Base-by-base conservation (phyloP, 2,329 filamentous ascomycete genomes). In the Botrytis elliptica region DNA sequence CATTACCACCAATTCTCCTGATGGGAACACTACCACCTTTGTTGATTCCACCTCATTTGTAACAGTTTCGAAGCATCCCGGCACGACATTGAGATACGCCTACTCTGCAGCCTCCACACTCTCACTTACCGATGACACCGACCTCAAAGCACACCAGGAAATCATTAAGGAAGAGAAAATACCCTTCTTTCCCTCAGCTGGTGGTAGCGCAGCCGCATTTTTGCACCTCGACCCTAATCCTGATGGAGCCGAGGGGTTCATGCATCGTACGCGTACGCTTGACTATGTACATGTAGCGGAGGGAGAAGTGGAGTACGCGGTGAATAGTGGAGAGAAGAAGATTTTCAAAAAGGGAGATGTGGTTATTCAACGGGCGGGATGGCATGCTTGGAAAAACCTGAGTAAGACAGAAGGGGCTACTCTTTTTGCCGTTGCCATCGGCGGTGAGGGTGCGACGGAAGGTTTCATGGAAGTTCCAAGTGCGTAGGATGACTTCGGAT, bases 191-290 rank as follows among this genome's bases (percentile, higher is more conserved):
- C 73, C 74, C 4, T 8, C 65, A 4, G 71, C 74, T 22, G 76
- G 76, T 36, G 71, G 29, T 1, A 67, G 70, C 25, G 29, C 22
- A 38, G 29, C 18, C 20, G 70, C 55, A 14, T 38, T 74, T 14
- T 16, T 74, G 3, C 52, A 76, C n/a, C 36, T 77, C 5, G 75
- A 44, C 1, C 74, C 76, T 4, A 77, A 76, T 57, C 66, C 73
- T 25, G 38, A 67, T 9, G 64, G 60, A 7, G 49, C 67, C 9
- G 62, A 73, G 4, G 74, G 74, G 0, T 44, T 82, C 8, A 82
- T 84, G 81, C 84, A 85, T 75, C 83, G 82, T 18, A 84, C 83
- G 7, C 67, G 79, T 46, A 84, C 80, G 55, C 75, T 84, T 29
- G 84, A 85, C 77, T 84, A 84, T 72, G 76, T 77, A 46, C 75